Conservation (phyloP, 192 early-diverging fungal species). For the Dissophora ornata region DNA sequence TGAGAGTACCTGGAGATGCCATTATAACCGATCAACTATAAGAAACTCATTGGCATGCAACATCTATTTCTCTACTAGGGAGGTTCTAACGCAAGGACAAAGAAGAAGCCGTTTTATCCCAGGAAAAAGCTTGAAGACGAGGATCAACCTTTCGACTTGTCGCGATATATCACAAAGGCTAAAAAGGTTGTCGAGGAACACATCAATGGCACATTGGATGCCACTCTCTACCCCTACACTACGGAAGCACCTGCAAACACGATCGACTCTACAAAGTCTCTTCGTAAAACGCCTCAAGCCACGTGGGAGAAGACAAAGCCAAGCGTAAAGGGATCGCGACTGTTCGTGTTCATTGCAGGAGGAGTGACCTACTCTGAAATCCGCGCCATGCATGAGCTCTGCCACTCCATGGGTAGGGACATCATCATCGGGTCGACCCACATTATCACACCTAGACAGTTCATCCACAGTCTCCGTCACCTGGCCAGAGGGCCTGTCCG, state of each 20-base stretch:
- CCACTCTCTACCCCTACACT: slow-evolving; percentile 73
- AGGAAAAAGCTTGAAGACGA: slow-evolving; percentile 68
- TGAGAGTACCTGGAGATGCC: too few species aligned
- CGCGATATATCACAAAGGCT: slow-evolving; percentile 80
- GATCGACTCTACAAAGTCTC: slow-evolving; percentile 44
- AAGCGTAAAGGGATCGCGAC: slow-evolving; percentile 62
- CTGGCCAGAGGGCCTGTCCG: slow-evolving; percentile 64
- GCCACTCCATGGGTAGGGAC: slow-evolving; percentile 70
- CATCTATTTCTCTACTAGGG: slow-evolving; percentile 25
- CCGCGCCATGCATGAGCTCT: slow-evolving; percentile 74
- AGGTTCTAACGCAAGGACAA: slow-evolving; percentile 60
- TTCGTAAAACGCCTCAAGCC: slow-evolving; percentile 43
- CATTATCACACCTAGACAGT: slow-evolving; percentile 74
- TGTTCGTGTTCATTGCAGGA: slow-evolving; percentile 85
- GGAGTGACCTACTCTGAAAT: slow-evolving; percentile 84
- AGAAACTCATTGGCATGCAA: too few species aligned
- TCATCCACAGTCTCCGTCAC: slow-evolving; percentile 72
- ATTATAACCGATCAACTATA: too few species aligned
- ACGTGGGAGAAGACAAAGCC: slow-evolving; percentile 50
- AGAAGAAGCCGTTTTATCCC: slow-evolving; percentile 63
- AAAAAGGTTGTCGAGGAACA: slow-evolving; percentile 74
- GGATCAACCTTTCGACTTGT: slow-evolving; percentile 78
- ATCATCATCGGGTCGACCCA: slow-evolving; percentile 84
- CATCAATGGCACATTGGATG: slow-evolving; percentile 66
- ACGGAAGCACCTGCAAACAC: slow-evolving; percentile 49